A percentile compares a stretch with the other conserved stretches of the same genome.
These are phyloP conservation scores for Wallacemonas collosoma DNA, from an alignment of 208 protist species.

Conservation along the genomic window DNA sequence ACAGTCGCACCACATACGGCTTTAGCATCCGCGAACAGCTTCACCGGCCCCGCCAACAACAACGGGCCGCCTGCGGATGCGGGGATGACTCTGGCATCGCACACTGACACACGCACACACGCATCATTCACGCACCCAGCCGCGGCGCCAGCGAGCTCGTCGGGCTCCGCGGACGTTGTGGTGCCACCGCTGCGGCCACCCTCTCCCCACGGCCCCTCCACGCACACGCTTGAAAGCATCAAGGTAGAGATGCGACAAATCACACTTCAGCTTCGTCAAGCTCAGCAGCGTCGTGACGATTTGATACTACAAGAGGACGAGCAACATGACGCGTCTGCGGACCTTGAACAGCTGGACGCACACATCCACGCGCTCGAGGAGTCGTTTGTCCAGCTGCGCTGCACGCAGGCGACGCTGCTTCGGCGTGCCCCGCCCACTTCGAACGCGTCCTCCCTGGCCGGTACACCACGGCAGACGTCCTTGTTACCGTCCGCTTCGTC, in stretches of 20 bases:
- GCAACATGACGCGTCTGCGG: slow-evolving; percentile 48
- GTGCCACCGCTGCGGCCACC: too few relatives aligned
- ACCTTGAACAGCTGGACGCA: slow-evolving; percentile 45
- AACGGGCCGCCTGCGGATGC: too few relatives aligned
- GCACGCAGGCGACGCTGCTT: slow-evolving; percentile 46
- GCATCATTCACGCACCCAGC: too few relatives aligned
- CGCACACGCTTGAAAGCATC: slow-evolving; percentile 32
- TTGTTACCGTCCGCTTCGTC: slow-evolving; percentile 7
- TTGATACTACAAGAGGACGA: slow-evolving; percentile 74
- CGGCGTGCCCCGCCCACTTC: slow-evolving; percentile 28
- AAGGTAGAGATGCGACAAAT: slow-evolving; percentile 51
- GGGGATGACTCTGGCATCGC: too few relatives aligned
- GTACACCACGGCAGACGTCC: slow-evolving; percentile 26
- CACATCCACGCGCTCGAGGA: slow-evolving; percentile 49
- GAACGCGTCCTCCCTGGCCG: slow-evolving; percentile 31
- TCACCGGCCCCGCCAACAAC: too few relatives aligned
- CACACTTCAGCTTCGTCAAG: slow-evolving; percentile 40
- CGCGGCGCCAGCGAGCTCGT: too few relatives aligned
- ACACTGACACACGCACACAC: too few relatives aligned
- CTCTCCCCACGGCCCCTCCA: too few relatives aligned
- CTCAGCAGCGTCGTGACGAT: slow-evolving; percentile 68
- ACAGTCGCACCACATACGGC: not conserved
- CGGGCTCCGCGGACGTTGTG: too few relatives aligned
- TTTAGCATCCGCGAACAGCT: too few relatives aligned
- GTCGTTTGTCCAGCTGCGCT: slow-evolving; percentile 46